phyloP scores from a whole-genome alignment of 202 grass and related monocot genomes.

The Cymbopogon flexuosus region DNA sequence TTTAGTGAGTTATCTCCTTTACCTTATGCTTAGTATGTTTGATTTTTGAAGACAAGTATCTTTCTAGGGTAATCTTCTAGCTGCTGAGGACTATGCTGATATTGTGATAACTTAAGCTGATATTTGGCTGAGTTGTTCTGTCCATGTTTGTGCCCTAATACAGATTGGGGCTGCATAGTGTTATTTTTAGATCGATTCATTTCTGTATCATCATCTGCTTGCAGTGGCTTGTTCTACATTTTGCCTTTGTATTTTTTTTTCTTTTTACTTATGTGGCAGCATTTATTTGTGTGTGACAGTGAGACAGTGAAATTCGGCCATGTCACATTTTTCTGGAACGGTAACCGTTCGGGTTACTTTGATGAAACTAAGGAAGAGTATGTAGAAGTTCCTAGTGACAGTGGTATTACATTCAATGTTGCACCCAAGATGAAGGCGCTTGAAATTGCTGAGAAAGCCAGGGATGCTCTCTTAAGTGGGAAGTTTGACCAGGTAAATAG shows the following conservation, averaged over 20 bases:
- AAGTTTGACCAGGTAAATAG: slow-evolving; percentile 88
- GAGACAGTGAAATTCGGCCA: slow-evolving; percentile 98
- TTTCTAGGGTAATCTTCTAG: not conserved
- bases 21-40: not conserved
- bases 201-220: not conserved
- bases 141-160: not conserved
- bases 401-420: slow-evolving; percentile 96
- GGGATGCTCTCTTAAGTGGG: slow-evolving; percentile 81
- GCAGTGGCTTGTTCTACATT: not conserved
- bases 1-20: not conserved
- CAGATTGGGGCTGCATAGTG: not conserved
- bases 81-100: not conserved
- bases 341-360: slow-evolving; percentile 97
- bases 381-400: slow-evolving; percentile 83
- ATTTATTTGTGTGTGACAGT: slow-evolving; percentile 39
- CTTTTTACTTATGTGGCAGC: not conserved
- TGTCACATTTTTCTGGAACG: slow-evolving; percentile 99
- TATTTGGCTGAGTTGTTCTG: not conserved
- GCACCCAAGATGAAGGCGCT: slow-evolving; percentile 92
- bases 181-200: not conserved
- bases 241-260: not conserved
- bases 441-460: slow-evolving; percentile 84
- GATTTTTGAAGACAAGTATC: not conserved
- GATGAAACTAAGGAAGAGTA: slow-evolving; percentile 82
- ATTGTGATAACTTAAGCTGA: not conserved